These are phyloP conservation scores for Scleromitrula shiraiana DNA, from an alignment of 2,329 filamentous ascomycete genomes.

Conservation along the genomic window DNA sequence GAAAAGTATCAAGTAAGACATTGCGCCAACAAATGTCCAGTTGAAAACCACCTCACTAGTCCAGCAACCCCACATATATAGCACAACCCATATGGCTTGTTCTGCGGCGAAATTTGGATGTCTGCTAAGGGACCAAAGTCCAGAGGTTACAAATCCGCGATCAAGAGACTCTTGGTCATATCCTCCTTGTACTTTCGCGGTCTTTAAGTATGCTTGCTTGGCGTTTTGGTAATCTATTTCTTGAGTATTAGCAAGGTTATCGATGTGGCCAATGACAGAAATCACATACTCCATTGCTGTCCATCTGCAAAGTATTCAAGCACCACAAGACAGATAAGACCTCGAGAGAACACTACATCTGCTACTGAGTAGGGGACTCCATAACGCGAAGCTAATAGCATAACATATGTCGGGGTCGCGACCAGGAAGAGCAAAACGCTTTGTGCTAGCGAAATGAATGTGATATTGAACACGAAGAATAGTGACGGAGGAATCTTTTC, in stretches of 20 bases:
- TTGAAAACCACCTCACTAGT: slow-evolving; percentile 63
- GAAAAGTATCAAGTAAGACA: slow-evolving; percentile 71
- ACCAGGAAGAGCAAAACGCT: slow-evolving; percentile 73
- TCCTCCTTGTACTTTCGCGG: slow-evolving; percentile 58
- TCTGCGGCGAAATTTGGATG: slow-evolving; percentile 96
- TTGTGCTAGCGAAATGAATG: slow-evolving; percentile 84
- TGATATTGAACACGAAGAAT: slow-evolving; percentile 79
- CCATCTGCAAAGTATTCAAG: slow-evolving; percentile 77
- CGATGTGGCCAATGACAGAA: too few relatives aligned
- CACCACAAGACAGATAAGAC: slow-evolving; percentile 49
- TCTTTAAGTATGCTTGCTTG: slow-evolving; percentile 67
- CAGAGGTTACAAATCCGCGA: slow-evolving; percentile 77
- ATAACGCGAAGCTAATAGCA: slow-evolving; percentile 64
- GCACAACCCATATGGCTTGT: slow-evolving; percentile 77
- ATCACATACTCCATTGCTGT: slow-evolving; percentile 72
- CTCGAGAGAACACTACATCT: slow-evolving; percentile 49
- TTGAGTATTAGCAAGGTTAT: background rate
- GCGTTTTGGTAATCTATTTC: slow-evolving; percentile 65
- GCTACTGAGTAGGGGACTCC: slow-evolving; percentile 43
- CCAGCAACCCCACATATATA: slow-evolving; percentile 85
- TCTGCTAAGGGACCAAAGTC: slow-evolving; percentile 79
- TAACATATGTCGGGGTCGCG: slow-evolving; percentile 73
- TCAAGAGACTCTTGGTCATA: slow-evolving; percentile 72
- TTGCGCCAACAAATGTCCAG: slow-evolving; percentile 67
- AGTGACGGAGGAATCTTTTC: slow-evolving; percentile 48